Conservation (phyloP, 2,329 filamentous ascomycete species). For the Colletotrichum sp. region DNA sequence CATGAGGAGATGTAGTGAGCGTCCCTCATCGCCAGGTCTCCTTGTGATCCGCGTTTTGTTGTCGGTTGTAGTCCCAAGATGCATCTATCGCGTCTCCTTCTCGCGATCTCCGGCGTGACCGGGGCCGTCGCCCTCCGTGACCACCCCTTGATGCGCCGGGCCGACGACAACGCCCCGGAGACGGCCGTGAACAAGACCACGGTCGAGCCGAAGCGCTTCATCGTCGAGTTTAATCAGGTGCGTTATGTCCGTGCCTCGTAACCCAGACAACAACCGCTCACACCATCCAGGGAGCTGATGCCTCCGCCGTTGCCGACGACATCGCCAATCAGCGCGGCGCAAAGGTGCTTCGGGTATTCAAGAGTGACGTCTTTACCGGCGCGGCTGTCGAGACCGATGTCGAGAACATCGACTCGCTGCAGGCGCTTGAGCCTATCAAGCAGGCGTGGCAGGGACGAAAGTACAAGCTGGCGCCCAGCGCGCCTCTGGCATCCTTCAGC, state of each 20-base stretch:
- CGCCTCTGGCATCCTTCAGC: background rate
- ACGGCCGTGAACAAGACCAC: background rate
- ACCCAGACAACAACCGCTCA: background rate
- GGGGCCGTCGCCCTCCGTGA: background rate
- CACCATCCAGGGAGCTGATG: background rate
- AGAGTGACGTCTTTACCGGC: constrained; percentile 33
- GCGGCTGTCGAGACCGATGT: constrained; percentile 16
- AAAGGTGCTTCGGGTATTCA: constrained; percentile 19
- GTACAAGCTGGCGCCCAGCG: background rate
- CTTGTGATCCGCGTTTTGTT: background rate
- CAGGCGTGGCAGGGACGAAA: constrained; percentile 17
- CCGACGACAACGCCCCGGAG: constrained; percentile 3
- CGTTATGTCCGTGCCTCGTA: background rate
- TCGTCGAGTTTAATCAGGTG: constrained; percentile 10
- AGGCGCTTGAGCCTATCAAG: background rate
- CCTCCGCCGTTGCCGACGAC: background rate
- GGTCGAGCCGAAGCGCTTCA: constrained; percentile 15
- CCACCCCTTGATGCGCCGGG: background rate
- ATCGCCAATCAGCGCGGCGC: constrained; percentile 5
- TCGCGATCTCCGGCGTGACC: background rate
- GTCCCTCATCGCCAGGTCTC: background rate
- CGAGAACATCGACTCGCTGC: constrained; percentile 20
- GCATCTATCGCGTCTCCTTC: background rate
- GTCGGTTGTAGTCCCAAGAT: background rate
- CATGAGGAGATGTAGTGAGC: background rate